Base-by-base conservation (phyloP, 73 alveolate species). In the Paramecium caudatum region DNA sequence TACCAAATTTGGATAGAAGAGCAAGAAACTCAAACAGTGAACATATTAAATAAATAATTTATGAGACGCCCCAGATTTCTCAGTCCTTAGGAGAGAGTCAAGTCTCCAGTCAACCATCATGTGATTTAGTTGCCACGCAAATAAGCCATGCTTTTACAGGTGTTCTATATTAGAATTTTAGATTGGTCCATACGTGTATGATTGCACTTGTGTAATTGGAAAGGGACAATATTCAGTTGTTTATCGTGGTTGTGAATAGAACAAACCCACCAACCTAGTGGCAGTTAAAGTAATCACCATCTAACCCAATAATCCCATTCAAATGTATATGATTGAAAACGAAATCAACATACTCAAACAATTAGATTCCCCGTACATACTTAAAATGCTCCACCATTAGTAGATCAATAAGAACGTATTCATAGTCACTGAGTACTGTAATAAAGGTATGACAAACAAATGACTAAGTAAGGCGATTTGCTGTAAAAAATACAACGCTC, bases 1-100 rank as follows among this genome's bases (percentile, higher is more conserved):
- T 21, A 83, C 91, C 17, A 65, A 65, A 48, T 83, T 65, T 32
- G 85, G 91, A n/a, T 55, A 55, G 45, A 61, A 83, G 6, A 83
- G 63, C 23, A 41, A 83, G 5, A 50, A 83, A 83, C 33, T 50
- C 34, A n/a, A 50, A 61, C 33, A 65, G 15, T 65, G 83, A 65
- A 65, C 10, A 15, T 65, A 12, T 65, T 55, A 21, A 27, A 50
- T 50, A n/a, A n/a, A n/a, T n/a, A n/a, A n/a, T n/a, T n/a, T n/a
- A 65, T 65, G 13, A 65, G 83, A 65, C 47, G 83, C 25, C 83
- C 50, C 6, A 74, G 88, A 39, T 74, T 41, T 74, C 32, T 74
- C 19, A 74, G 88, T 17, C 88, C 88, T 27, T 45, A 74, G 43
- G 88, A 74, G 46, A 74, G 88, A 45, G 88, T 74, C 6, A 37